These are phyloP conservation scores for Leishmania martiniquensis DNA, from an alignment of 208 protist genomes.

Conservation along the genomic window DNA sequence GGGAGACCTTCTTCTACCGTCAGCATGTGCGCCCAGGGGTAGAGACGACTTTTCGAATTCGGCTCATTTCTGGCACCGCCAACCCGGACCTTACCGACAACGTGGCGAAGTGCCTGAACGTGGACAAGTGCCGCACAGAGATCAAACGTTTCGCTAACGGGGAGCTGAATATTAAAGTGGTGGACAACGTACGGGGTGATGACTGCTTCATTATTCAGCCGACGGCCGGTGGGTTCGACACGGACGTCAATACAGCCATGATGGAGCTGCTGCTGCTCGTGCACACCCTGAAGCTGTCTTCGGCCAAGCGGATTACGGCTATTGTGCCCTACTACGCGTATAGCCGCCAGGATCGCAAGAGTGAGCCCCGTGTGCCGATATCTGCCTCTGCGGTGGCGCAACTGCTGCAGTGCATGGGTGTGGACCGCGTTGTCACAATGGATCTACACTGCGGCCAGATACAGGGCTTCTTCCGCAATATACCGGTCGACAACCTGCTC, in stretches of 20 bases:
- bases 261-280: slow-evolving; percentile 93
- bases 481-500: slow-evolving; percentile 95
- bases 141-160: slow-evolving; percentile 93
- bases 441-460: slow-evolving; percentile 96
- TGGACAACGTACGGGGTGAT: slow-evolving; percentile 94
- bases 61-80: slow-evolving; percentile 86
- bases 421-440: slow-evolving; percentile 94
- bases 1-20: slow-evolving; percentile 87
- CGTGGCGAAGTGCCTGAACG: slow-evolving; percentile 79
- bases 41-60: slow-evolving; percentile 86
- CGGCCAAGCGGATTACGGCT: slow-evolving; percentile 93
- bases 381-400: slow-evolving; percentile 95
- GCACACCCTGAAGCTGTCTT: slow-evolving; percentile 91
- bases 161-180: slow-evolving; percentile 93
- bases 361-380: slow-evolving; percentile 95
- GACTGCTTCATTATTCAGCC: slow-evolving; percentile 97
- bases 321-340: slow-evolving; percentile 97
- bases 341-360: slow-evolving; percentile 97
- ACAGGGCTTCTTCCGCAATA: slow-evolving; percentile 97
- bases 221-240: slow-evolving; percentile 66
- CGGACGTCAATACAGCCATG: slow-evolving; percentile 89
- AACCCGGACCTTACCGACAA: slow-evolving; percentile 83
- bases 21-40: slow-evolving; percentile 73
- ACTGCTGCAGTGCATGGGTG: slow-evolving; percentile 93
- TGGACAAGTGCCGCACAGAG: slow-evolving; percentile 77